Base-by-base conservation (phyloP, 805 yeast genomes). In the Pachysolen tannophilus region DNA sequence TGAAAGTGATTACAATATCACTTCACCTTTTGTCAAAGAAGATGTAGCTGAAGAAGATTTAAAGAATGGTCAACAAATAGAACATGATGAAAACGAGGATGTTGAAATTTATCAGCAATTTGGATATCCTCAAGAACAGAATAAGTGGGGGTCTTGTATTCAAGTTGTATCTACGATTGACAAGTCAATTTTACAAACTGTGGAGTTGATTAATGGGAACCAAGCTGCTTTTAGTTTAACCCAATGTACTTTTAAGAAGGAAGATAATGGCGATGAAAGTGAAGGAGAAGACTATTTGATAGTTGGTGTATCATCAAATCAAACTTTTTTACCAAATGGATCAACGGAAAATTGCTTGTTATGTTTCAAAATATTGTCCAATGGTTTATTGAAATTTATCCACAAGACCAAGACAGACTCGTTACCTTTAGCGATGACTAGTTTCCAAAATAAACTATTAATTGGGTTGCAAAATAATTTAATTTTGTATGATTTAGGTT, bases 401-500 rank as follows among this genome's bases (percentile, higher is more conserved):
- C 92, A 88, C 53, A 62, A 63, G 35, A 86, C 96, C 0, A 49
- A 55, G 10, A 55, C 80, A 0, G 76, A 72, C 4, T 58, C 48
- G 6, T 57, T 62, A 2, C 72, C 75, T 0, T 42, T 63, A 20
- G 63, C 82, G 0, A 45, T 88, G 52, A 44, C 53, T 1, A 56
- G 61, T 8, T 85, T 84, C 52, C 68, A 70, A 32, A 83, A 78
- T 0, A 66, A 65, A 40, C 50, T 87, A 2, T 53, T 87, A 2
- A 79, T 71, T 2, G 88, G 84, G 0, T 45, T 73, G 32, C 69
- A 66, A 1, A 62, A 67, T 29, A 53, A 56, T 32, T 45, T 90
- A 32, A 58, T 82, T 24, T 44, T 83, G 7, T 87, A 70, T 50
- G 88, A 78, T 19, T 43, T 86, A 20, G 98, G 98, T 2, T 65